A percentile compares a stretch with the other conserved stretches of the same genome.
These are phyloP conservation scores for Rutstroemia sp. DNA, from an alignment of 2,329 filamentous ascomycete species.

Conservation along the genomic window DNA sequence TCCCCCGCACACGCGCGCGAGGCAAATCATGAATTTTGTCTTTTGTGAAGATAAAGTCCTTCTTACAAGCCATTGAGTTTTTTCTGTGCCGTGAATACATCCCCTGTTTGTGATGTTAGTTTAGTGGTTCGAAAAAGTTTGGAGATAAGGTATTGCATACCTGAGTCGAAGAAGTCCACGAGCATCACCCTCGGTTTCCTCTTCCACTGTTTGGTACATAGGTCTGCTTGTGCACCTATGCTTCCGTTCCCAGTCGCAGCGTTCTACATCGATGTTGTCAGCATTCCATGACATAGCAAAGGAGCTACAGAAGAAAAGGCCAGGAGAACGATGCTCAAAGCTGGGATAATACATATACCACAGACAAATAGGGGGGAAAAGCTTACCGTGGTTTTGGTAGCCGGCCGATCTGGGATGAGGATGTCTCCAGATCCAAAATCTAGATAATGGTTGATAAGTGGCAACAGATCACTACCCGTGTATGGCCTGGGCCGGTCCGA, in stretches of 20 bases:
- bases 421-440: slow-evolving; percentile 40
- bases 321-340: background rate
- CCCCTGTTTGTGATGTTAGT: slow-evolving; percentile 14
- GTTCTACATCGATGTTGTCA: background rate
- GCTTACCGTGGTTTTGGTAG: slow-evolving; percentile 29
- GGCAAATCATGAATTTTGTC: background rate
- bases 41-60: background rate
- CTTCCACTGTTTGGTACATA: slow-evolving; percentile 39
- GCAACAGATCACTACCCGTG: slow-evolving; percentile 39
- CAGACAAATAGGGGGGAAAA: no score
- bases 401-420: slow-evolving; percentile 44
- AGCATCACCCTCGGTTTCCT: slow-evolving; percentile 46
- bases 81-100: slow-evolving; percentile 26
- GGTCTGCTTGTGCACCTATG: slow-evolving; percentile 41
- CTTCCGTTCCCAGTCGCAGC: slow-evolving; percentile 40
- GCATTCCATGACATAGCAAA: background rate
- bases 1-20: background rate
- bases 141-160: slow-evolving; percentile 6
- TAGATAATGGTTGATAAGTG: slow-evolving; percentile 59
- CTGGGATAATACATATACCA: background rate
- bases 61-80: slow-evolving; percentile 20
- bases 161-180: slow-evolving; percentile 51
- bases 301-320: background rate
- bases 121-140: background rate
- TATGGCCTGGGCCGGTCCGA: slow-evolving; percentile 51